Base-by-base conservation (phyloP, 106 monocot species). In the Acanthochlamys bracteata region DNA sequence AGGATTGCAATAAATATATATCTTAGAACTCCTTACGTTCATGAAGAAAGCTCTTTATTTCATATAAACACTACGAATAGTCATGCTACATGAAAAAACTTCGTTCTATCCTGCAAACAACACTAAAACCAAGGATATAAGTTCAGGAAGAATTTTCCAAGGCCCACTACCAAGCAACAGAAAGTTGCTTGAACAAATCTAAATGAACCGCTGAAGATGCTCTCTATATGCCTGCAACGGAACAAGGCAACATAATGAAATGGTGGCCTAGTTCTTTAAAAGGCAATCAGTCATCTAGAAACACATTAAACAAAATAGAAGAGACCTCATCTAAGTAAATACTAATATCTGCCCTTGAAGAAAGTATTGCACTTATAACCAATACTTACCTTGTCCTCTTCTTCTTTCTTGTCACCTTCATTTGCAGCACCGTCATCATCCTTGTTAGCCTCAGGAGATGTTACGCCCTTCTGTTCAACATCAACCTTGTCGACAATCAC, bases 311-410 rank as follows among this genome's bases (percentile, higher is more conserved):
- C 24, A 56, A 53, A 64, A 2, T 19, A 10, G 33, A 6, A n/a
- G 1, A 33, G 33, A 33, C 33, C 6, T 3, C 33, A 33, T 3
- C 33, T 33, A 33, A 6, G 33, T 33, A 33, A 33, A 33, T 6
- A 33, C 33, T 33, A 33, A 33, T 3, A 33, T 33, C 33, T 3
- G 33, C 33, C 1, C 33, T 3, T 33, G 33, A 33, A 3, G 33
- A 33, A 33, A 33, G 33, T 33, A 33, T 33, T 33, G 33, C 33
- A 33, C 1, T 33, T 33, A 6, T 33, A 33, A 33, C 33, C 33
- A 33, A 33, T 3, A 33, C 7, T 53, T 8, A 84, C 84, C 69
- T 84, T 80, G 21, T 84, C 76, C 26, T 76, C 80, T 9, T 43
- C 64, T 70, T 84, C 73, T 40, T 78, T 70, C 14, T 74, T 67